Conservation (phyloP, 177 flowering plant genomes). For the Telopea speciosissima region DNA sequence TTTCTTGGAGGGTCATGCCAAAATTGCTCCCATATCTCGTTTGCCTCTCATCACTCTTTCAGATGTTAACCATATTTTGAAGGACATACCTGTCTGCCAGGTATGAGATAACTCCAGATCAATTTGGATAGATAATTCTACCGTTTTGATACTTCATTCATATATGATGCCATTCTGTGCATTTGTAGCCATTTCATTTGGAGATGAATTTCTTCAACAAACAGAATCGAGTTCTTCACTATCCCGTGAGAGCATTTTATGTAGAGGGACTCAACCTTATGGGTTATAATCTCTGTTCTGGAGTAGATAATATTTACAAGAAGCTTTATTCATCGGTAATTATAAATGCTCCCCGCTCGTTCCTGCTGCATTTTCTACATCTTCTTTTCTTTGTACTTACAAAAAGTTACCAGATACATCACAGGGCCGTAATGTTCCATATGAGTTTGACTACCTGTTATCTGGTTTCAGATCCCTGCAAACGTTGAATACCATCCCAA, state of each 20-base stretch:
- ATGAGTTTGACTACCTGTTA: slow-evolving; percentile 2
- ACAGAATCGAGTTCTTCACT: slow-evolving; percentile 88
- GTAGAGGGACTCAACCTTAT: slow-evolving; percentile 83
- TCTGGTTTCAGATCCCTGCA: slow-evolving; percentile 65
- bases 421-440: neutral
- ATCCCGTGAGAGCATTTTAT: slow-evolving; percentile 91
- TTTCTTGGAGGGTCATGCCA: slow-evolving; percentile 98
- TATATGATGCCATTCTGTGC: slow-evolving; percentile 8
- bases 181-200: slow-evolving; percentile 83
- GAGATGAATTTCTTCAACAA: slow-evolving; percentile 96
- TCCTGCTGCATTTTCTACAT: neutral
- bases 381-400: too few relatives aligned
- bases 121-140: neutral
- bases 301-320: slow-evolving; percentile 71
- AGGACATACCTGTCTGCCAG: slow-evolving; percentile 89
- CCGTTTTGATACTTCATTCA: slow-evolving; percentile 4
- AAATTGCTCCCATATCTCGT: slow-evolving; percentile 84
- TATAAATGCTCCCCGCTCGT: neutral
- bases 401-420: neutral
- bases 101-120: slow-evolving; percentile 25
- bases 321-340: slow-evolving; percentile 83
- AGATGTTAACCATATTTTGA: slow-evolving; percentile 61
- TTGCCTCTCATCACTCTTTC: slow-evolving; percentile 75
- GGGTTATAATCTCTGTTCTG: slow-evolving; percentile 89
- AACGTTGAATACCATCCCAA: slow-evolving; percentile 68